Percentiles rank a stretch among this genome's conserved stretches.
Evolutionary conservation across 306 rosid species (phyloP).

Genomic region (Inga oerstediana): DNA sequence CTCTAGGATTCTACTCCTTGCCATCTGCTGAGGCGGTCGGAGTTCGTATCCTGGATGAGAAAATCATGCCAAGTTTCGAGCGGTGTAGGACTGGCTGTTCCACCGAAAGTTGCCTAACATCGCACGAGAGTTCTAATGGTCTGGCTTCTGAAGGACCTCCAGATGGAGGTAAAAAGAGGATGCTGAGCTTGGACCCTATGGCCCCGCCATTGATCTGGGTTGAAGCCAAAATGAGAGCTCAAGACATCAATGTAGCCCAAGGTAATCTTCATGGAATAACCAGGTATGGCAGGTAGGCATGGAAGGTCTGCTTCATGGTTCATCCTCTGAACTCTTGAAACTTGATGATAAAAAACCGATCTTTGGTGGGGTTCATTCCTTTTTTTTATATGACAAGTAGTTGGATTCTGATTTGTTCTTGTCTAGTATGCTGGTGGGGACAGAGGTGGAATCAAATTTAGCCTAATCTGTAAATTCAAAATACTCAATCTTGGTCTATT

Average conservation of each 20-base stretch:
- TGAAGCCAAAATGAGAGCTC: constrained; percentile 69
- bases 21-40: constrained; percentile 51
- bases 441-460: constrained; percentile 34
- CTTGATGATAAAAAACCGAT: constrained; percentile 32
- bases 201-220: constrained; percentile 67
- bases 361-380: constrained; percentile 36
- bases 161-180: constrained; percentile 55
- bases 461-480: constrained; percentile 60
- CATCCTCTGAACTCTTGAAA: constrained; percentile 8
- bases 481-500: not conserved
- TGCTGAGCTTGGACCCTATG: constrained; percentile 58
- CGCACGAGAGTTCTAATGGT: constrained; percentile 77
- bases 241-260: constrained; percentile 63
- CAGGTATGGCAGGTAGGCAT: constrained; percentile 68
- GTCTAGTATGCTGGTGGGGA: constrained; percentile 41
- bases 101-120: constrained; percentile 87
- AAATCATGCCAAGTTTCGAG: constrained; percentile 53
- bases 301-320: constrained; percentile 30
- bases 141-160: constrained; percentile 75
- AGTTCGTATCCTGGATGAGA: constrained; percentile 52
- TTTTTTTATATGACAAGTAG: constrained; percentile 37
- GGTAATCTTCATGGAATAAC: constrained; percentile 60
- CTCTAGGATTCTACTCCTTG: constrained; percentile 56
- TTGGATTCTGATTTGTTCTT: constrained; percentile 36
- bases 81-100: constrained; percentile 79